These are phyloP conservation scores for Xerocomus potaroensis DNA, from an alignment of 768 basidiomycete species.

Conservation along the genomic window DNA sequence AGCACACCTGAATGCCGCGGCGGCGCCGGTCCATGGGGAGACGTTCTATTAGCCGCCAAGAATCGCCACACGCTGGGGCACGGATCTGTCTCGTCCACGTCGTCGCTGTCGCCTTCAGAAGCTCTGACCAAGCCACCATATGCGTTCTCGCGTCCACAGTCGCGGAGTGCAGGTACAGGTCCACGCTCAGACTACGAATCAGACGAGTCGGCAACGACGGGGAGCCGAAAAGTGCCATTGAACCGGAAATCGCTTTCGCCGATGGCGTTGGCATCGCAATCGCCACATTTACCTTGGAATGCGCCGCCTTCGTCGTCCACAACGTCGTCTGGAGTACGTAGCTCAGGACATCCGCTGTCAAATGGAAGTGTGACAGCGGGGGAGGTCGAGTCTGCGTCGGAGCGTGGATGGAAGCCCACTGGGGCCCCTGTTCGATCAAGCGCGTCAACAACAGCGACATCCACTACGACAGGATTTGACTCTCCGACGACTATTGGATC, in stretches of 20 bases:
- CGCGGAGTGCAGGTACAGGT: conserved; percentile 20
- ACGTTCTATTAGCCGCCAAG: conserved; percentile 37
- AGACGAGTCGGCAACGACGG: conserved; percentile 34
- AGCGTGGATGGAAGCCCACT: conserved; percentile 30
- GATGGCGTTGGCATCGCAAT: conserved; percentile 55
- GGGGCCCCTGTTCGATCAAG: conserved; percentile 10
- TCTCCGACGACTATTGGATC: conserved; percentile 38
- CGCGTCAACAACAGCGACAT: background rate
- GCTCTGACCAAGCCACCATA: conserved; percentile 32
- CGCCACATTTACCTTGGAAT: conserved; percentile 32
- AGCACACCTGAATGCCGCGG: conserved; percentile 31
- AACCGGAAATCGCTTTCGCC: conserved; percentile 69
- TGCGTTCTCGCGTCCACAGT: conserved; percentile 10
- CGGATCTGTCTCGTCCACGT: conserved; percentile 60
- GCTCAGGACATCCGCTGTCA: conserved; percentile 11
- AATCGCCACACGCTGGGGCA: conserved; percentile 39
- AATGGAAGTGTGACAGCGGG: conserved; percentile 16
- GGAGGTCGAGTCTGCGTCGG: conserved; percentile 21
- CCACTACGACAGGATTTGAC: conserved; percentile 23
- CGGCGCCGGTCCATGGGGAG: conserved; percentile 41
- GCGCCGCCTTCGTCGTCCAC: conserved; percentile 27
- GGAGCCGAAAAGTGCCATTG: conserved; percentile 57
- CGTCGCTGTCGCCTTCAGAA: conserved; percentile 60
- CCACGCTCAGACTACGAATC: conserved; percentile 53
- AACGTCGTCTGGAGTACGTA: conserved; percentile 38